Evolutionary conservation across 2,329 filamentous ascomycete species (phyloP), one percentile per base, ranked within the genome.

Genomic region (Fusarium caatingaense): DNA sequence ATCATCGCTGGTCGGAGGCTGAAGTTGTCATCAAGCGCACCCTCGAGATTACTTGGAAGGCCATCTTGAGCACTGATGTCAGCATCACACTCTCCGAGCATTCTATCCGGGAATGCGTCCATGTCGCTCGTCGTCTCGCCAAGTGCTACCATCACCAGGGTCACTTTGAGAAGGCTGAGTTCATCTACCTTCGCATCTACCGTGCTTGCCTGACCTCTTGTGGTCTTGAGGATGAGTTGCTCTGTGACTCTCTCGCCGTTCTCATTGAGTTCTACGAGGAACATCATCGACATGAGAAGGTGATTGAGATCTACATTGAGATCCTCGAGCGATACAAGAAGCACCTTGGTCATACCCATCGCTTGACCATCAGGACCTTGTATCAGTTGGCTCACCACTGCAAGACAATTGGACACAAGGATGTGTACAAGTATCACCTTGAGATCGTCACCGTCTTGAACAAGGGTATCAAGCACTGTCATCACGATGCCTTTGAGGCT

Each of bases 401-500:
- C 54, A 68, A 74, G 53, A 9, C 74, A 18, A 65, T 74, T 1
- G 73, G 74, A 1, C 78, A 76, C 53, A 74, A 75, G 37, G 79
- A 81, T 44, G 77, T 78, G 1, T 79, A 77, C 42, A 72, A 71
- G 3, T 78, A 78, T 68, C 81, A 81, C 58, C 72, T 75, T 23
- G 79, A 82, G 69, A 82, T 82, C 27, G 78, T 80, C 45, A 72
- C 74, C 2, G 60, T 74, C 5, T 77, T 79, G 58, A 77, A 78
- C 60, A 76, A 78, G 42, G 74, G 68, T 6, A 59, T 65, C 47
- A 73, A 75, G 45, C 66, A 80, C 48, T 79, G 77, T 50, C 80
- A 82, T 9, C 76, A 78, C 1, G 81, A 83, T 18, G 84, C 82
- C 0, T 80, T 86, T 23, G 76, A 83, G 50, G 85, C 85, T 7